Conservation (phyloP, 345 rosid species). For the Eucalyptus sp. region DNA sequence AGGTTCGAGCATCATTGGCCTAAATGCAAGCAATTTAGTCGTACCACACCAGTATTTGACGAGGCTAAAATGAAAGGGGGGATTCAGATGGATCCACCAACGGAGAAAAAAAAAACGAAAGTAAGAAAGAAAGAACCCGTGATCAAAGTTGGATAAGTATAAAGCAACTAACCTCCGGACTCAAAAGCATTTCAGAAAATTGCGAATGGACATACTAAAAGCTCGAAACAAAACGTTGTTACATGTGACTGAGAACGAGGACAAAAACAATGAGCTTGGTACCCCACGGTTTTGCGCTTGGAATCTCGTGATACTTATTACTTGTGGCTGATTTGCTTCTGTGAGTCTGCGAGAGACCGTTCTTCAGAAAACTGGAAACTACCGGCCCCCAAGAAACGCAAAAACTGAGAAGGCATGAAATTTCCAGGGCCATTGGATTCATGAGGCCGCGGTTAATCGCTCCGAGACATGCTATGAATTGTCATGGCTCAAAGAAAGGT, state of each 20-base stretch:
- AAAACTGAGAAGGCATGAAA: background rate
- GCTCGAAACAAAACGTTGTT: background rate
- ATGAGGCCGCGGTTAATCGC: background rate
- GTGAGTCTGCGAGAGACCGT: background rate
- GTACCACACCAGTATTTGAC: background rate
- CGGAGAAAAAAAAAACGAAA: background rate
- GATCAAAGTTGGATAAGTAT: background rate
- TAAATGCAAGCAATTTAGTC: background rate
- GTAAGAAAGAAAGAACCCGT: background rate
- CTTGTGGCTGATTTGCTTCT: background rate
- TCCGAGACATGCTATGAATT: background rate
- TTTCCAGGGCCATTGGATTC: background rate
- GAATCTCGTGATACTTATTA: background rate
- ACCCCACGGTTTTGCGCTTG: background rate
- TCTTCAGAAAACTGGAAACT: background rate
- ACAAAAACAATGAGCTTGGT: background rate
- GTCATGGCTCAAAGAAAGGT: no score
- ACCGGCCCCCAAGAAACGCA: background rate
- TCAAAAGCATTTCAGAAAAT: background rate
- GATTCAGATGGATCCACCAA: background rate
- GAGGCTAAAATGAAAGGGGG: background rate
- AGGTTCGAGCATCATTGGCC: background rate
- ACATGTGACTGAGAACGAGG: background rate
- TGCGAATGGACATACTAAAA: background rate
- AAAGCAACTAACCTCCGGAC: background rate